Percentiles rank a stretch among this genome's conserved stretches.
Evolutionary conservation across 2,329 filamentous ascomycete species (phyloP).

Genomic region (Trichoderma endophyticum): DNA sequence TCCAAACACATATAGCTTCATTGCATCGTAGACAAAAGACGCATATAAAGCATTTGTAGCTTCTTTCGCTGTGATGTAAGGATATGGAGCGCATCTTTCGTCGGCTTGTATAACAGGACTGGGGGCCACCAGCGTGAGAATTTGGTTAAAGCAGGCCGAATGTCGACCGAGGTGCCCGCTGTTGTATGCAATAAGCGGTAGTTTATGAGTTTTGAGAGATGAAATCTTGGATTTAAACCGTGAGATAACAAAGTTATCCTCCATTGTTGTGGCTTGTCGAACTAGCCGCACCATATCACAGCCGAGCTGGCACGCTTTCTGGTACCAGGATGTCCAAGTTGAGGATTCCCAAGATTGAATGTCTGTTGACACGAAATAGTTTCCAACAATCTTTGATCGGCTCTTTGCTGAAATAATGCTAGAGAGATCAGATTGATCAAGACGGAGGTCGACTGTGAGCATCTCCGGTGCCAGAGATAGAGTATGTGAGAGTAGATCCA

Average conservation of each 20-base stretch:
- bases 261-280: not conserved
- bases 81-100: not conserved
- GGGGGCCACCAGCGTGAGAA: not conserved
- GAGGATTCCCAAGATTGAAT: slow-evolving; percentile 5
- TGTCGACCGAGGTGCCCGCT: not conserved
- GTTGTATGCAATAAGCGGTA: slow-evolving; percentile 10
- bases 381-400: slow-evolving; percentile 6
- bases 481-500: slow-evolving; percentile 1
- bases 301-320: slow-evolving; percentile 5
- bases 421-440: not conserved
- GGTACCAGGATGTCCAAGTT: slow-evolving; percentile 8
- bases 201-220: not conserved
- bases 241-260: not conserved
- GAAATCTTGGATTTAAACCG: not conserved
- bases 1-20: slow-evolving; percentile 10
- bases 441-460: slow-evolving; percentile 3
- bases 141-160: slow-evolving; percentile 6
- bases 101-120: not conserved
- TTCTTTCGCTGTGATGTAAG: slow-evolving; percentile 6
- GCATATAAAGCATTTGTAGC: slow-evolving; percentile 11
- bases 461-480: slow-evolving; percentile 4
- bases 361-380: slow-evolving; percentile 6
- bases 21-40: slow-evolving; percentile 8
- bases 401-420: not conserved
- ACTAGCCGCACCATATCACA: slow-evolving; percentile 2